Percentiles rank a stretch among this genome's conserved stretches.
Evolutionary conservation across 257 asterid species (phyloP).

Genomic region (Gentiana dahurica): DNA sequence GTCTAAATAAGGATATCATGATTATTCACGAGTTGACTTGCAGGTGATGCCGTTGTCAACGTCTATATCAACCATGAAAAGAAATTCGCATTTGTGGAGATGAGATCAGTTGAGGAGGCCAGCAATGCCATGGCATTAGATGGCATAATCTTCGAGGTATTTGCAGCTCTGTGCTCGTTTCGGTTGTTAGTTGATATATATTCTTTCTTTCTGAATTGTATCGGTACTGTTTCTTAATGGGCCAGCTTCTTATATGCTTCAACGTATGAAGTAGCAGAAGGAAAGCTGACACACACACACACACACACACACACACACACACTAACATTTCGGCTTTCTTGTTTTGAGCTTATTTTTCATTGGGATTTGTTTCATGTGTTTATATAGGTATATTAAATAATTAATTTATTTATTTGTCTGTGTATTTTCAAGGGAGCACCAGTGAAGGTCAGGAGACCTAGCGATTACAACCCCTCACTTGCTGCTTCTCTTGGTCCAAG

Average conservation of each 20-base stretch:
- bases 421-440: slow-evolving; percentile 72
- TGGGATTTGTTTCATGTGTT: background rate
- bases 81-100: slow-evolving; percentile 94
- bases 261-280: too few species aligned
- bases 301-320: too few species aligned
- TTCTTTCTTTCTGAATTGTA: background rate
- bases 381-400: too few species aligned
- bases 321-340: background rate
- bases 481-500: slow-evolving; percentile 99
- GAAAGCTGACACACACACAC: too few species aligned
- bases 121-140: slow-evolving; percentile 97
- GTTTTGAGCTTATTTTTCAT: background rate
- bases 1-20: background rate
- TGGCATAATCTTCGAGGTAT: slow-evolving; percentile 94
- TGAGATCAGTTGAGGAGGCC: slow-evolving; percentile 98
- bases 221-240: too few species aligned
- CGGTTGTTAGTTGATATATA: background rate
- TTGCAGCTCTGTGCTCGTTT: background rate
- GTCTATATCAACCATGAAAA: slow-evolving; percentile 49
- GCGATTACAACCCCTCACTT: slow-evolving; percentile 90
- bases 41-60: slow-evolving; percentile 70
- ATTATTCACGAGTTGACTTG: slow-evolving; percentile 3
- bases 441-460: slow-evolving; percentile 95
- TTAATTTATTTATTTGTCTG: background rate
- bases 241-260: too few species aligned